Percentiles rank a stretch among this genome's conserved stretches.
Conservation (phyloP, 768 basidiomycete genomes). For the Suillus hirtellus region DNA sequence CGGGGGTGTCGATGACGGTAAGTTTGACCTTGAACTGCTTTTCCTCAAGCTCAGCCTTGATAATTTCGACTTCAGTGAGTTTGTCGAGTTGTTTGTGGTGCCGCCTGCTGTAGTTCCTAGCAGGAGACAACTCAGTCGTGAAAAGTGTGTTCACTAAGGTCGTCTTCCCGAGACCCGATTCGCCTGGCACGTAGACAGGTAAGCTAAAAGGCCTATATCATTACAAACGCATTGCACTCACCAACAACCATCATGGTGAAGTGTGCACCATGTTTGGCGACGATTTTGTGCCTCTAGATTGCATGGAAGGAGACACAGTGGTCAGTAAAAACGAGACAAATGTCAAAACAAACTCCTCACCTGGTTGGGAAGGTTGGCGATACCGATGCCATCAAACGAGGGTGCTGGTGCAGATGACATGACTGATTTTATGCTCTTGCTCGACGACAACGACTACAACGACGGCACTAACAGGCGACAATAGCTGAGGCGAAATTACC, state of each 20-base stretch:
- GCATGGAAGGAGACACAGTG: slow-evolving; percentile 15
- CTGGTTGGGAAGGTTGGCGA: slow-evolving; percentile 98
- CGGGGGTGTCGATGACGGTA: slow-evolving; percentile 97
- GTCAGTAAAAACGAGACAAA: slow-evolving; percentile 15
- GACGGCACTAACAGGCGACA: slow-evolving; percentile 6
- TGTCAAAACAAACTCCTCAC: slow-evolving; percentile 41
- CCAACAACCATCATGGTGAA: slow-evolving; percentile 99
- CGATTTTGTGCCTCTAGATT: slow-evolving; percentile 94
- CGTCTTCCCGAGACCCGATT: slow-evolving; percentile 96
- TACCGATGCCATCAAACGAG: slow-evolving; percentile 80
- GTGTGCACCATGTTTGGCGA: slow-evolving; percentile 94
- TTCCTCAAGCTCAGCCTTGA: slow-evolving; percentile 99
- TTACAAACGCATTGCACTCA: slow-evolving; percentile 29
- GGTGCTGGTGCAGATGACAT: slow-evolving; percentile 31
- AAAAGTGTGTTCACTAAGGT: slow-evolving; percentile 99
- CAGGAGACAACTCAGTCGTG: slow-evolving; percentile 90
- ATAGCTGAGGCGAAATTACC: slow-evolving; percentile 19
- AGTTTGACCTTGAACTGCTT: slow-evolving; percentile 99
- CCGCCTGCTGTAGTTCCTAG: slow-evolving; percentile 87
- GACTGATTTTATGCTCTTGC: slow-evolving; percentile 16
- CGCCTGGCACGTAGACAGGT: slow-evolving; percentile 53
- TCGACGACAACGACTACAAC: slow-evolving; percentile 18
- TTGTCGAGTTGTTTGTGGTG: slow-evolving; percentile 98
- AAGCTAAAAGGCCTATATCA: not conserved
- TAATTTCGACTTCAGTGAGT: slow-evolving; percentile 96